Base-by-base conservation (phyloP, 2,329 filamentous ascomycete species). In the Chaetomium globosum region DNA sequence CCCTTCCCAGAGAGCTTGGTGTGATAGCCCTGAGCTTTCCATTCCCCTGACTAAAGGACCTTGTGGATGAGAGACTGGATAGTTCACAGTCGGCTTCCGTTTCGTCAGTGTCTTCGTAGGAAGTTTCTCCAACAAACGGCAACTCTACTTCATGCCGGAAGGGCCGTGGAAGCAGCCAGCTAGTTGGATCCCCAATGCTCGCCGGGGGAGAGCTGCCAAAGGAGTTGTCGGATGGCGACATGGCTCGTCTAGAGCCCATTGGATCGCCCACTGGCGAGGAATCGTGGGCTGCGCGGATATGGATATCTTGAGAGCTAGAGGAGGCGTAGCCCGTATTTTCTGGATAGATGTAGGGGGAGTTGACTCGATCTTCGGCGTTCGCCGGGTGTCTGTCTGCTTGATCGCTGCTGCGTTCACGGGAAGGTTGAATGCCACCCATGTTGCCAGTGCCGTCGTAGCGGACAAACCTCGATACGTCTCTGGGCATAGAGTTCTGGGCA, bases 141-240 rank as follows among this genome's bases (percentile, higher is more conserved):
- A 58, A 19, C 13, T 26, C 26, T 16, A 19, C 48, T 6, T 54
- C 36, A 36, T 61, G 53, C 13, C 23, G 49, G 23, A 59, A 62
- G 2, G 64, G 64, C 30, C n/a, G 59, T 19, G 59, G 64, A n/a
- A 65, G 64, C 36, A 65, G 31, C 64, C 64, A 65, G 30, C 48
- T 51, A 23, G 19, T n/a, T 4, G 28, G 49, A n/a, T 63, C 28
- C 6, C 49, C 36, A 19, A 48, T 26, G n/a, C 16, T 6, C 7
- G 16, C 12, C 0, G 59, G 48, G 1, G 63, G 21, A 26, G 46
- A 54, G 16, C 30, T 59, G 13, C 39, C 23, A 16, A 16, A 0
- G 3, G 33, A 13, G 36, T 26, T 21, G 52, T 49, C 4, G 26
- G 26, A 28, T 43, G 4, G 19, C 13, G 16, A 28, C 19, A 12